Evolutionary conservation across 1,284 basidiomycete genomes (phyloP), one percentile per base, ranked within the genome.

Genomic region (Paramarasmius palmivorus): DNA sequence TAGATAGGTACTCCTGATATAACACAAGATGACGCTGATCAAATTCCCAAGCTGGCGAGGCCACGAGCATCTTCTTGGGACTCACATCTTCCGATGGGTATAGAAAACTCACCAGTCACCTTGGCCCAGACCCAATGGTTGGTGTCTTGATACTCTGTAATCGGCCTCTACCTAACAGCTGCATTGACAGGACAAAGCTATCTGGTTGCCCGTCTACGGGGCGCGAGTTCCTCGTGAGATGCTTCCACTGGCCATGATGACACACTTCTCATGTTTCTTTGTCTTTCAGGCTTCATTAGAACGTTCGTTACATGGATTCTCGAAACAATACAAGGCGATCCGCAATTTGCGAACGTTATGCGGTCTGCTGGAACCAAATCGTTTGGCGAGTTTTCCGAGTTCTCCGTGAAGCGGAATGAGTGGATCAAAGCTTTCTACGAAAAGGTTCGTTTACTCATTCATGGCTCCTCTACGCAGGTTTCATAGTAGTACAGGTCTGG

Each of bases 31-130:
- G 34, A 37, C 47, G 55, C 46, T 39, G 14, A 17, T 39, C n/a
- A 25, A 20, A 7, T 40, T 19, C 17, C 25, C 25, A 50, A 86
- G 85, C 71, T 23, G 41, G 67, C 12, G 74, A 81, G 29, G 76
- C 80, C 4, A 75, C 86, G 65, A 69, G 82, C 57, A 67, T 86
- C 29, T 95, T 95, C 63, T 73, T 84, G 10, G 86, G 77, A 3
- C 71, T 95, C 22, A 78, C 81, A 0, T 85, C 89, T 1, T 76
- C 90, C 1, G 94, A 95, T 62, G 89, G 88, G 2, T 95, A 90
- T 70, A 76, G 82, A 63, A 86, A 79, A 8, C 74, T 95, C 64
- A 72, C 86, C 12, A 76, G 79, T 32, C 81, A 86, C 57, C 66
- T 93, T 3, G 84, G 84, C 8, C 75, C 80, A 7, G 94, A 96